Conservation (phyloP, 208 protist species). For the Leishmania tarentolae region DNA sequence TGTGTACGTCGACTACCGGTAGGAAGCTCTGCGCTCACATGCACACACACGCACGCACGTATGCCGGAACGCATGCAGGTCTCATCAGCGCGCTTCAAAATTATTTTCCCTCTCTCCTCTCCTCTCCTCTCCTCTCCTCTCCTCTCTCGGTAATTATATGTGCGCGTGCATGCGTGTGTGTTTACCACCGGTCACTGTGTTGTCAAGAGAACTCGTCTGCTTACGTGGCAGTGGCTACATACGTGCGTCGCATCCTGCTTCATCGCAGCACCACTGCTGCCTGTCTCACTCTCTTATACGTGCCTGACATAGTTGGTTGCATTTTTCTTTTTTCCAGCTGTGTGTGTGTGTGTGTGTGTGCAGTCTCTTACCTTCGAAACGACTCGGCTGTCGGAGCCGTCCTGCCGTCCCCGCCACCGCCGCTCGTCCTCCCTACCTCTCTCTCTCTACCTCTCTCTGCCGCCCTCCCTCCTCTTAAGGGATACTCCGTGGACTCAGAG, state of each 20-base stretch:
- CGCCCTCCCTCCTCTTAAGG: too few species aligned
- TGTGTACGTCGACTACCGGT: background rate
- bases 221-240: background rate
- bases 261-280: background rate
- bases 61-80: background rate
- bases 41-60: background rate
- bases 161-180: background rate
- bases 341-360: slow-evolving; percentile 4
- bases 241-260: background rate
- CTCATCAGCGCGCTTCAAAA: background rate
- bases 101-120: background rate
- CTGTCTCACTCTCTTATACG: background rate
- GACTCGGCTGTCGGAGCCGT: background rate
- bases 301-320: background rate
- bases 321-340: background rate
- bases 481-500: too few species aligned
- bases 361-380: background rate
- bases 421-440: background rate
- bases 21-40: background rate
- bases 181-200: background rate
- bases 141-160: background rate
- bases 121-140: background rate
- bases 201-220: background rate
- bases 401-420: too few species aligned
- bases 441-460: background rate